Percentiles rank a stretch among this genome's conserved stretches.
These are phyloP conservation scores for Phytophthora brassicae DNA, from an alignment of 352 stramenopile species.

Conservation along the genomic window DNA sequence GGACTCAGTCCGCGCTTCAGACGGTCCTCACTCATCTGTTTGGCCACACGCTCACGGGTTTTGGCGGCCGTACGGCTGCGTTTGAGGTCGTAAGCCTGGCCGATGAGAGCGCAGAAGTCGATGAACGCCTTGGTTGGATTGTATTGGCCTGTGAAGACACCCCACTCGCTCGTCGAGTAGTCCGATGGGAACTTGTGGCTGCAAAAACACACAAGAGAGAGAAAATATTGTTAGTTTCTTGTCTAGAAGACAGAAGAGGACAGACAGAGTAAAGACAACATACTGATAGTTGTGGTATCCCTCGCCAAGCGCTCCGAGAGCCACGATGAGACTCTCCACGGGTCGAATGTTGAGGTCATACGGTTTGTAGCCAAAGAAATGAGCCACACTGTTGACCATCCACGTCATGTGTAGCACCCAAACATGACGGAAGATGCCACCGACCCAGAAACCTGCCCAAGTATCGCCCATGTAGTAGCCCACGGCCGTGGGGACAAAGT, in stretches of 20 bases:
- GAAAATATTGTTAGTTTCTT: slow-evolving; percentile 4
- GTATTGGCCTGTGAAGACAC: slow-evolving; percentile 94
- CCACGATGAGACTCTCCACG: slow-evolving; percentile 97
- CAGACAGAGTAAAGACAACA: slow-evolving; percentile 7
- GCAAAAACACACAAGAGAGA: slow-evolving; percentile 15
- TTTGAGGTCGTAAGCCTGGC: slow-evolving; percentile 95
- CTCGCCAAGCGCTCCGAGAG: slow-evolving; percentile 95
- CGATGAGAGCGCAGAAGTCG: slow-evolving; percentile 90
- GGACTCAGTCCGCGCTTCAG: slow-evolving; percentile 52
- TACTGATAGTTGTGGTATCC: slow-evolving; percentile 99
- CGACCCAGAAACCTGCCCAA: slow-evolving; percentile 96
- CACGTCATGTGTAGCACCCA: slow-evolving; percentile 98
- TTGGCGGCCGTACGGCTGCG: slow-evolving; percentile 85
- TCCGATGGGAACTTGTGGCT: slow-evolving; percentile 99
- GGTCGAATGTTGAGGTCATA: slow-evolving; percentile 96
- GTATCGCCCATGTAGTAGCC: slow-evolving; percentile 90
- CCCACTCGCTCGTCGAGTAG: slow-evolving; percentile 98
- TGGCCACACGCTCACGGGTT: slow-evolving; percentile 68
- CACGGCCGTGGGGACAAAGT: slow-evolving; percentile 92
- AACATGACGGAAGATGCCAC: slow-evolving; percentile 94
- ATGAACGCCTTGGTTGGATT: slow-evolving; percentile 99
- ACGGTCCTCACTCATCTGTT: slow-evolving; percentile 60
- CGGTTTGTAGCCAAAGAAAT: slow-evolving; percentile 98
- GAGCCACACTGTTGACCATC: slow-evolving; percentile 98
- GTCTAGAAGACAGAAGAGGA: neutral